Base-by-base conservation (phyloP, 2,329 filamentous ascomycete species). In the Hypocreales sp. region DNA sequence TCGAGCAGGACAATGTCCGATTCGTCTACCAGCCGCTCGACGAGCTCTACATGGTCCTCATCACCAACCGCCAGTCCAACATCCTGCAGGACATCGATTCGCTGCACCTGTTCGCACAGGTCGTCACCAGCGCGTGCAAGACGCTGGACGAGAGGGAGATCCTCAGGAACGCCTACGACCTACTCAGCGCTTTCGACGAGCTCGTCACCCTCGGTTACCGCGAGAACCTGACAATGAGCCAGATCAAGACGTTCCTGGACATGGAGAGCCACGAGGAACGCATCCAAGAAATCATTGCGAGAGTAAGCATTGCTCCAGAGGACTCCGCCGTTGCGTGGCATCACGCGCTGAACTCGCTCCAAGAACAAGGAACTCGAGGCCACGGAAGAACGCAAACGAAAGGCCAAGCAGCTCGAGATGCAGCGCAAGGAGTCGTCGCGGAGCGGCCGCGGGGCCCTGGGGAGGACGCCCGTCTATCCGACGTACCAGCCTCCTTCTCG, bases 241-340 rank as follows among this genome's bases (percentile, higher is more conserved):
- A 98, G 59, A 98, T 98, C 64, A 94, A 92, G 68, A 94, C 90
- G 3, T 98, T 98, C 65, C 57, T 98, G 41, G 92, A 95, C 49
- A 98, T 98, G 90, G 90, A 98, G 56, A 90, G 79, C 55, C 90
- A 98, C 47, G 92, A 98, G 58, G 90, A 98, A 66, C 76, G 90
- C 49, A 95, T 98, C 41, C 90, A 98, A 55, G 90, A 94, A 50
- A 98, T 94, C 37, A 94, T 94, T 48, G 83, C 84, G 35, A 69
- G 83, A 51, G 80, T 87, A 72, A 36, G 64, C 44, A 20, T n/a
- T n/a, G n/a, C n/a, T n/a, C n/a, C n/a, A n/a, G n/a, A n/a, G n/a
- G n/a, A n/a, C n/a, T n/a, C n/a, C n/a, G n/a, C n/a, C n/a, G n/a
- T n/a, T n/a, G n/a, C n/a, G n/a, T n/a, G n/a, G n/a, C n/a, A n/a